Evolutionary conservation across 2,329 filamentous ascomycete genomes (phyloP), one percentile per base, ranked within the genome.

Genomic region (Dactylella cylindrospora): DNA sequence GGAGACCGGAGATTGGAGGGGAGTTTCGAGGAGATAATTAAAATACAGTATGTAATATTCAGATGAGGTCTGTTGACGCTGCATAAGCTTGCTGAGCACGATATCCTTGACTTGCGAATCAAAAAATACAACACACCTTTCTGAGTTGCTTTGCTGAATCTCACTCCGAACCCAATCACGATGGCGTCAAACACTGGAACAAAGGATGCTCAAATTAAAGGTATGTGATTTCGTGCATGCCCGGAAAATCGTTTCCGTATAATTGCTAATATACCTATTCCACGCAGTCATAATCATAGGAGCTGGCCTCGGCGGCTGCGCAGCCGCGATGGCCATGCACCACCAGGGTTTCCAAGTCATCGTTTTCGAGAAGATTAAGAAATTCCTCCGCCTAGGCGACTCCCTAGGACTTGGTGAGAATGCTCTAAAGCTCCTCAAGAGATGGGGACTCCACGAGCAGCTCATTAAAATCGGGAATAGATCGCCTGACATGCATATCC

Each of bases 221-320:
- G 51, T 55, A 55, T 13, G 3, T 28, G 23, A 1, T 22, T 12
- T 13, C n/a, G n/a, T n/a, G n/a, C n/a, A n/a, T n/a, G n/a, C n/a
- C n/a, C n/a, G n/a, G n/a, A n/a, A n/a, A n/a, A n/a, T n/a, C n/a
- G n/a, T n/a, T n/a, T n/a, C n/a, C n/a, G n/a, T n/a, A n/a, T n/a
- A n/a, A n/a, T n/a, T n/a, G n/a, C n/a, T n/a, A n/a, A n/a, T n/a
- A n/a, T n/a, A n/a, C n/a, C n/a, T n/a, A 19, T 29, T 32, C n/a
- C n/a, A n/a, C n/a, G 3, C 65, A 77, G 77, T 76, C 26, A 75
- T 78, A 22, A 72, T 78, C 17, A 74, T 79, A n/a, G 77, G 76
- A 13, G 76, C 76, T 13, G 76, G 76, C 8, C 73, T 79, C 1
- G 76, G 76, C 5, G 77, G 76, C 9, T 78, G 76, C 65, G 76